Evolutionary conservation across 345 rosid species (phyloP), one percentile per base, ranked within the genome.

Genomic region (Angophora floribunda): DNA sequence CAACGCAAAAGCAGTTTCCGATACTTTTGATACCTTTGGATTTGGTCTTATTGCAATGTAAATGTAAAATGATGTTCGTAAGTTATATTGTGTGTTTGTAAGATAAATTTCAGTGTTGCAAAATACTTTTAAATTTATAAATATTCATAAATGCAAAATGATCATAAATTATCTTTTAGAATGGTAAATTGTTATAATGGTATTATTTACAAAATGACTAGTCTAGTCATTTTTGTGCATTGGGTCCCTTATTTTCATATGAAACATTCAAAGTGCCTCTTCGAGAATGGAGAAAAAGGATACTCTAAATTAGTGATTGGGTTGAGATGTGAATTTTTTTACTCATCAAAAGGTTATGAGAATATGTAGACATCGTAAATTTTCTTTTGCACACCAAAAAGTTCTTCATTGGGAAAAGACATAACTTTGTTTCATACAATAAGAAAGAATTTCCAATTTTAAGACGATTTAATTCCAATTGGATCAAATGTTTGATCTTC

Each of bases 1-100:
- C 9, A 0, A 0, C 22, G 1, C 0, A 0, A 10, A 57, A 57
- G 63, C 26, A 9, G 13, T 57, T 24, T 24, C 8, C 22, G 63
- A 24, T 22, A 22, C 63, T 9, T 22, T 57, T 22, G 63, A 57
- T 57, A 57, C 63, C 63, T 21, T 57, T 22, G 63, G 63, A 57
- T 57, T 21, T 0, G 6, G 22, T 57, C 67, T 61, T 61, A 61
- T 26, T 28, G 67, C 67, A 61, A 1, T 13, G 16, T 63, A 63
- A 28, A n/a, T 63, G 17, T 16, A 63, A 63, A 63, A n/a, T 63
- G 32, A 63, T 13, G 30, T 13, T n/a, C 17, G 6, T n/a, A 63
- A 0, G 30, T 63, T 63, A 63, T 13, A 63, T n/a, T 0, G 0
- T 28, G 30, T 28, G 70, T 63, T 63, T 14, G 16, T 3, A 13